Evolutionary conservation across 2,329 filamentous ascomycete species (phyloP).

Genomic region (Fusarium kyushuense): DNA sequence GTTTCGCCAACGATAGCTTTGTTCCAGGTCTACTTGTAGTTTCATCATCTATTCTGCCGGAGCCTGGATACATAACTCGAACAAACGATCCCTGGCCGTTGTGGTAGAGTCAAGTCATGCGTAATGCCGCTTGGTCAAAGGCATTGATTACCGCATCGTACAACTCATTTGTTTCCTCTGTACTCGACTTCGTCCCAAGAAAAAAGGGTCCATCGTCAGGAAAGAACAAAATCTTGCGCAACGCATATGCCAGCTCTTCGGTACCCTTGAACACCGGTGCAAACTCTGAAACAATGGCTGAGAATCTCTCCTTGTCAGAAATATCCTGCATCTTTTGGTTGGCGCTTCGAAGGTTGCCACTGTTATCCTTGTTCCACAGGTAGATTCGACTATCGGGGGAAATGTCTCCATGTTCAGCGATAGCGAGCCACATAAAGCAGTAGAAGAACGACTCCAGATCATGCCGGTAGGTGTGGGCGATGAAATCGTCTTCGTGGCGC

Average conservation of each 20-base stretch:
- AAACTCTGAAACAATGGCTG: conserved; percentile 2
- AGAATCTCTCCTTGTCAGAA: background rate
- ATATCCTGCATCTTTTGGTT: conserved; percentile 13
- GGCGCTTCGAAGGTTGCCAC: background rate
- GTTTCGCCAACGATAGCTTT: background rate
- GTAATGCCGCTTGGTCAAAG: background rate
- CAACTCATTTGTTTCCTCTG: background rate
- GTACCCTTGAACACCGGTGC: background rate
- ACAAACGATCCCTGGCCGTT: background rate
- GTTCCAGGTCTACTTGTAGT: background rate
- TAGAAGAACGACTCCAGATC: conserved; percentile 50
- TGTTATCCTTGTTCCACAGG: background rate
- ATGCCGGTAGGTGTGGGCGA: conserved; percentile 40
- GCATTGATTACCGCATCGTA: background rate
- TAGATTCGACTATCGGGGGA: conserved; percentile 5
- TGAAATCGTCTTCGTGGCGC: background rate
- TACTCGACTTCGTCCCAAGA: background rate
- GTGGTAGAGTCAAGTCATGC: background rate
- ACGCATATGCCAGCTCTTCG: background rate
- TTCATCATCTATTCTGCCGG: background rate
- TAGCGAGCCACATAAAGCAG: conserved; percentile 36
- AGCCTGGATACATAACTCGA: background rate
- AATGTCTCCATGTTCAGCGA: background rate
- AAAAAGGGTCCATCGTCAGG: background rate
- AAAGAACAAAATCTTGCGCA: conserved; percentile 8